Evolutionary conservation across 2,329 filamentous ascomycete genomes (phyloP), one percentile per base, ranked within the genome.

Genomic region (Alternaria incomplexa): DNA sequence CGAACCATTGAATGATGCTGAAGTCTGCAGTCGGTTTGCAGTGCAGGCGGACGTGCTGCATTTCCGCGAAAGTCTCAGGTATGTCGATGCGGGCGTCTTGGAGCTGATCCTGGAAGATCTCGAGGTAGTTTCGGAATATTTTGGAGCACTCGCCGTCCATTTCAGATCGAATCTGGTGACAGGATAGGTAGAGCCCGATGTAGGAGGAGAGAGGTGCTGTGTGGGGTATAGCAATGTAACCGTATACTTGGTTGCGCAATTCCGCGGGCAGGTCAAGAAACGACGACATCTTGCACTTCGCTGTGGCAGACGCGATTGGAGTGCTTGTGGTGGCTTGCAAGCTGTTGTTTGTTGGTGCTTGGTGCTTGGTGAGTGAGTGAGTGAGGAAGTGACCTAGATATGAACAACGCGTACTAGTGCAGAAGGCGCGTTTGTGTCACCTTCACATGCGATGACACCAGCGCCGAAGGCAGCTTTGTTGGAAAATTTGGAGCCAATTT

Each of bases 11-110:
- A 3, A 0, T 8, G 15, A 9, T 4, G 32, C 12, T 12, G 6
- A 3, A 22, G 40, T 4, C 2, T 12, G 2, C 7, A 4, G 1
- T 44, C 0, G n/a, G 17, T 44, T 0, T 12, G 3, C 12, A 2
- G 9, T 44, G n/a, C 40, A 45, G 25, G 40, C 15, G 51, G 6
- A 44, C n/a, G 15, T 43, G 51, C 13, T 54, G 51, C 12, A 54
- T 54, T 12, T 40, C 4, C 4, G 22, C 32, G 20, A 54, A 44
- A 23, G 6, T n/a, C 10, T 23, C 30, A 5, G 50, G 30, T 1
- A 53, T 40, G 9, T n/a, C 20, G 17, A 53, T 11, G 12, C 2
- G 3, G 2, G 12, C 8, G 3, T 5, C 20, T 40, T 17, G 30
- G 12, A 4, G 28, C 50, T 40, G 50, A 6, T 17, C 0, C 7